Conservation (phyloP, 2,329 filamentous ascomycete species). For the Chaetomiaceae sp. region DNA sequence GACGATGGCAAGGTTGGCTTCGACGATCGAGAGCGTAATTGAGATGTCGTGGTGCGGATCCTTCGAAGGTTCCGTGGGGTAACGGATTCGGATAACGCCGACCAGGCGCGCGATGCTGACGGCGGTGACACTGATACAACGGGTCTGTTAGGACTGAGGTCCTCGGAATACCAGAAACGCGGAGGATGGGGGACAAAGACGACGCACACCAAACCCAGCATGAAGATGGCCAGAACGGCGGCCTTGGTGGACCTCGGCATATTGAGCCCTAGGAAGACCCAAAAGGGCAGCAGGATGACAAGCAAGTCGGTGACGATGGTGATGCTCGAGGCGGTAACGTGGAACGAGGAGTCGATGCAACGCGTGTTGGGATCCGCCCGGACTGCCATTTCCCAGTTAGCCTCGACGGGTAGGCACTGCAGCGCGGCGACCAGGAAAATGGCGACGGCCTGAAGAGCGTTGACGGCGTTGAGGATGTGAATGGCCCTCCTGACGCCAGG, state of each 20-base stretch:
- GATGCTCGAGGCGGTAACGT: conserved; percentile 29
- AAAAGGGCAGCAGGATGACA: conserved; percentile 37
- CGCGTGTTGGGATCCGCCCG: conserved; percentile 27
- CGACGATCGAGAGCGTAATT: conserved; percentile 31
- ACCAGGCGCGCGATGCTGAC: conserved; percentile 29
- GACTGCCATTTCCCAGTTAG: conserved; percentile 38
- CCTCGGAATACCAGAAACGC: neutral
- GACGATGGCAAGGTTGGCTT: conserved; percentile 36
- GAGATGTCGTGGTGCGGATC: conserved; percentile 29
- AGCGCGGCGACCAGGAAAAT: conserved; percentile 30
- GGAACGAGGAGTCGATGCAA: conserved; percentile 32
- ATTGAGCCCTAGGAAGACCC: conserved; percentile 29
- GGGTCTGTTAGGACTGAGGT: neutral
- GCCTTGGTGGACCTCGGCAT: conserved; percentile 25
- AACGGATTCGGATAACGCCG: conserved; percentile 28
- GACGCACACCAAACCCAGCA: conserved; percentile 25
- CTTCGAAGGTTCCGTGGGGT: conserved; percentile 17
- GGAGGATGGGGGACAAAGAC: neutral
- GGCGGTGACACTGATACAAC: conserved; percentile 31
- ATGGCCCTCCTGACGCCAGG: conserved; percentile 23
- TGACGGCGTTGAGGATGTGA: conserved; percentile 25
- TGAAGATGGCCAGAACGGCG: conserved; percentile 27
- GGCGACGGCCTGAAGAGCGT: conserved; percentile 24
- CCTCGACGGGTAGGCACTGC: conserved; percentile 36
- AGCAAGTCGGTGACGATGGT: conserved; percentile 32